A percentile compares a stretch with the other conserved stretches of the same genome.
Conservation (phyloP, 768 basidiomycete genomes). For the Inosperma sp. region DNA sequence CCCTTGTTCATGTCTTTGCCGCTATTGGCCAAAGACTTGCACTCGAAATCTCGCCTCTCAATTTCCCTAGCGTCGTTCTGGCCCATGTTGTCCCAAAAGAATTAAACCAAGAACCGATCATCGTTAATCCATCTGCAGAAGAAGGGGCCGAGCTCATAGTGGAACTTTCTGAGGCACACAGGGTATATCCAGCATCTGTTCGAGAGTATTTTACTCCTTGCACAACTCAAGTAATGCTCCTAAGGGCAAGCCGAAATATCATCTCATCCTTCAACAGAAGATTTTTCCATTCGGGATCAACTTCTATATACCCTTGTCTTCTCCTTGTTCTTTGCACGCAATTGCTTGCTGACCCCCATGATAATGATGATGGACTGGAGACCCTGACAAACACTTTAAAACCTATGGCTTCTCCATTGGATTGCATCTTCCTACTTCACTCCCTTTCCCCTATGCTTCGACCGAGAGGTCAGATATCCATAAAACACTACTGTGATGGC, state of each 20-base stretch:
- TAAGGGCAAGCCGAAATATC: slow-evolving; percentile 17
- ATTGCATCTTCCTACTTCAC: slow-evolving; percentile 39
- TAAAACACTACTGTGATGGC: slow-evolving; percentile 29
- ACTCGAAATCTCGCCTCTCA: slow-evolving; percentile 47
- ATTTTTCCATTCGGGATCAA: not conserved
- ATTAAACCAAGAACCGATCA: slow-evolving; percentile 42
- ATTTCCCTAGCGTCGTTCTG: slow-evolving; percentile 54
- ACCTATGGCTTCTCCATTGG: slow-evolving; percentile 33
- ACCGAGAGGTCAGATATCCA: slow-evolving; percentile 18
- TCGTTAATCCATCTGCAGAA: slow-evolving; percentile 37
- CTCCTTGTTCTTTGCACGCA: slow-evolving; percentile 19
- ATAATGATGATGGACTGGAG: slow-evolving; percentile 28
- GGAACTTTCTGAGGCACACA: slow-evolving; percentile 15
- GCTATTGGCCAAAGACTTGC: slow-evolving; percentile 49
- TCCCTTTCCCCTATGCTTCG: slow-evolving; percentile 33
- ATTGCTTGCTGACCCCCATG: slow-evolving; percentile 34
- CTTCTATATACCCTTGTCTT: slow-evolving; percentile 8
- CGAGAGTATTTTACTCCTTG: slow-evolving; percentile 10
- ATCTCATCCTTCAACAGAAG: slow-evolving; percentile 8
- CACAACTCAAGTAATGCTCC: slow-evolving; percentile 13
- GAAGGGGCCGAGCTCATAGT: slow-evolving; percentile 31
- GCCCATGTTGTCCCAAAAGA: slow-evolving; percentile 42
- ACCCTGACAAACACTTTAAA: slow-evolving; percentile 31
- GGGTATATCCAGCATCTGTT: slow-evolving; percentile 2
- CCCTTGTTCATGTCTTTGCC: slow-evolving; percentile 55